Base-by-base conservation (phyloP, 768 basidiomycete species). In the Phlegmacium glaucopus region DNA sequence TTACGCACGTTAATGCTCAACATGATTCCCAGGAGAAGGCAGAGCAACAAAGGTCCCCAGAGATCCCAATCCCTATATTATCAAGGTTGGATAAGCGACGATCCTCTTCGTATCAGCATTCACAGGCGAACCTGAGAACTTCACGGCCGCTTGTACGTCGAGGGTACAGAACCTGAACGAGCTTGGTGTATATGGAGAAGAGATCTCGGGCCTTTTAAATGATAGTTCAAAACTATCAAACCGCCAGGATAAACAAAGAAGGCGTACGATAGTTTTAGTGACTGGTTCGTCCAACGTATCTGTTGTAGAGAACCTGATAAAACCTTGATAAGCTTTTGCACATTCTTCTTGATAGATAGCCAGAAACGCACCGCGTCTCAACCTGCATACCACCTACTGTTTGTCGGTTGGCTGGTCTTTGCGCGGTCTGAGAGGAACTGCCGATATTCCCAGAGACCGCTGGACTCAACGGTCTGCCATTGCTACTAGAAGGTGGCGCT, bases 271-370 rank as follows among this genome's bases (percentile, higher is more conserved):
- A 1, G 94, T 98, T 27, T 78, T 77, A 4, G 84, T 80, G 13
- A 98, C 78, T 4, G 94, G 93, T 63, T 98, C 94, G 59, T 97
- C 94, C 27, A 98, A 76, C 0, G 94, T 96, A 57, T 94, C 90
- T 8, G 73, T 76, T 9, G 87, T 89, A n/a, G 90, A 76, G 65
- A 84, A 90, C 55, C 90, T 87, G 48, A 42, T 36, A 9, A n/a
- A n/a, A n/a, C 27, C 1, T 43, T 13, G 29, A 11, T 28, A 42
- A 36, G 4, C 11, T 48, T n/a, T 15, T 28, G 44, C 25, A 6
- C 18, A 12, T 5, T 25, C 26, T 15, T 18, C 16, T 13, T 11
- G 18, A 2, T 17, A 42, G 16, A 26, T 44, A 6, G 26, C 36
- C 4, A 12, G 15, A 51, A 15, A 60, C 78, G 38, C 64, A 90